Percentiles rank a stretch among this genome's conserved stretches.
These are phyloP conservation scores for Ganoderma meredithae DNA, from an alignment of 1,284 basidiomycete species.

Conservation along the genomic window DNA sequence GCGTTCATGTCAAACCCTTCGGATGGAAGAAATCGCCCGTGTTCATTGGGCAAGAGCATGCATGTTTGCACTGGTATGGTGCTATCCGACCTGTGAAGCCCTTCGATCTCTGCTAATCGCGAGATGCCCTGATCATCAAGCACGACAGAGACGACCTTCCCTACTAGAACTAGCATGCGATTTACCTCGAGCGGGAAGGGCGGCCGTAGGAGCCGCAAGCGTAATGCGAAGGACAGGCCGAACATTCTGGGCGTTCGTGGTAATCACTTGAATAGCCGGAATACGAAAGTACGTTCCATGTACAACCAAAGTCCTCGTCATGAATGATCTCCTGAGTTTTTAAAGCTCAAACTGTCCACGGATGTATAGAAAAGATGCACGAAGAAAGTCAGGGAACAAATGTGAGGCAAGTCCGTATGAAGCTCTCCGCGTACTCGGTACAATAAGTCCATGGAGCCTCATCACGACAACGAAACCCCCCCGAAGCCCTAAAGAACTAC, in stretches of 20 bases:
- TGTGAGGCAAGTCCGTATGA: conserved; percentile 2
- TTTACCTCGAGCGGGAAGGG: not conserved
- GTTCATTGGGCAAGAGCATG: not conserved
- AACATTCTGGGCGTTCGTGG: not conserved
- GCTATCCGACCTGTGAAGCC: not conserved
- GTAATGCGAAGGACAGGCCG: not conserved
- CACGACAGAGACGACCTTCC: not conserved
- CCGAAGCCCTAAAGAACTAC: not conserved
- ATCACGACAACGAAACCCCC: not conserved
- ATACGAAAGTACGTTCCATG: not conserved
- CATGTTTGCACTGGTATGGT: not conserved
- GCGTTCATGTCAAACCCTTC: not conserved
- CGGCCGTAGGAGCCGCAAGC: not conserved
- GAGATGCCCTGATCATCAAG: not conserved
- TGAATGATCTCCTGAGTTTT: not conserved
- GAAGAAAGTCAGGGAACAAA: not conserved
- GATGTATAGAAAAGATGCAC: not conserved
- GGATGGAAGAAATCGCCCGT: not conserved
- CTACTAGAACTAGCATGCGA: not conserved
- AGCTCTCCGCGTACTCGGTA: not conserved
- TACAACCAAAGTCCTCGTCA: no score
- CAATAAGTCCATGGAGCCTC: not conserved
- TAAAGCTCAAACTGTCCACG: conserved; percentile 9
- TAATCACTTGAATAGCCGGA: not conserved
- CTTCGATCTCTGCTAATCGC: not conserved